Evolutionary conservation across 768 basidiomycete genomes (phyloP), one percentile per base, ranked within the genome.

Genomic region (Phylloporus sp.): DNA sequence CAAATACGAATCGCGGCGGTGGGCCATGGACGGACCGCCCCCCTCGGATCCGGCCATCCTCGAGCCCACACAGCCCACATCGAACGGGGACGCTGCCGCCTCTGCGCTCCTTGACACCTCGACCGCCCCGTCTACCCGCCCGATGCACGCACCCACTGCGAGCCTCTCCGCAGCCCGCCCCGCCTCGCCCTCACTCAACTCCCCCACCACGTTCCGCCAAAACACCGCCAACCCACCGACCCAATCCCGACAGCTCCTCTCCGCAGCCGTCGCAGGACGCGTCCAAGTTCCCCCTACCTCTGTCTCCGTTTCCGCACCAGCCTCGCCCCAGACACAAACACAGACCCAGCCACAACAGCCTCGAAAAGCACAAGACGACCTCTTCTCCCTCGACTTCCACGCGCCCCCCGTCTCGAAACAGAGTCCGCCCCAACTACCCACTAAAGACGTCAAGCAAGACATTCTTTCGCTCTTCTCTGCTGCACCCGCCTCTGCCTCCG

Each of bases 1-100:
- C 18, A 98, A 99, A 66, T 99, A 99, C 65, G 95, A 99, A 67
- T 81, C 86, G 3, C 76, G 78, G 21, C 75, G 95, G 47, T 99
- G 95, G 95, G 95, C 94, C 3, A 70, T 86, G 67, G 88, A 94
- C n/a, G 92, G 89, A 0, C 86, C 89, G 13, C 80, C 76, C 0
- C 95, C 95, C 0, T 60, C 69, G 0, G 89, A 97, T 65, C 95
- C 94, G 3, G 82, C 86, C 15, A 69, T 79, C 0, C 75, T 97
- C 13, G 92, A 91, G 9, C 42, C 64, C 2, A 48, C 49, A 6
- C 49, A 38, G 58, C 14, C 45, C 57, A 35, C 38, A 60, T 42
- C 46, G 2, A 50, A 50, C 15, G 50, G 20, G 1, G 45, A 48
- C 13, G 21, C 48, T 15, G 18, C 34, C 3, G 15, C 26, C 3